Base-by-base conservation (phyloP, 768 basidiomycete species). In the Punctularia strigosozonata region DNA sequence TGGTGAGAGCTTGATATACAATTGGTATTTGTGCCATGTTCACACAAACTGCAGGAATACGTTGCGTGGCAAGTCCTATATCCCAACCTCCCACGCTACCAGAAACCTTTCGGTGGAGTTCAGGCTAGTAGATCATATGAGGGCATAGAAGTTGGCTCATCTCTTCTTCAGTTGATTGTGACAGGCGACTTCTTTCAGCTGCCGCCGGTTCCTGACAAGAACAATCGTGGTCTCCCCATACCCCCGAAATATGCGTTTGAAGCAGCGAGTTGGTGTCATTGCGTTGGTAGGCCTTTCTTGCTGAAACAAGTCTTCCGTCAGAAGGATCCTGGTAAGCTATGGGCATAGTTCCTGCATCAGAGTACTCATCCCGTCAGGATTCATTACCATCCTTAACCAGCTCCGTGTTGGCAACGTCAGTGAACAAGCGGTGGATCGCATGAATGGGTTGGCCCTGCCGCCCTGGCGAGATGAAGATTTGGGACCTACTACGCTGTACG, bases 181-280 rank as follows among this genome's bases (percentile, higher is more conserved):
- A 88, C 81, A 6, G 90, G 90, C 5, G 90, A 95, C 53, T 92
- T 92, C 56, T 91, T 76, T 53, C 89, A 95, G 56, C 66, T 95
- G 0, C 90, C 90, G 7, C 90, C 90, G 1, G 85, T 92, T 0
- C 64, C 71, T 10, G 63, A 61, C 24, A 57, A 67, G 46, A 50
- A 69, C 58, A 54, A 63, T 50, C 61, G n/a, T n/a, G n/a, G 73
- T 36, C 68, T 63, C 42, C 68, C 46, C 42, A 69, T 46, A 30
- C 68, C 8, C 63, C 76, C 23, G 60, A 65, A 5, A 5, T 92
- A 92, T 56, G 77, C 81, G 3, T 92, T 95, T 52, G 86, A 92
- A 39, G 80, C 89, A 1, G 46, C 67, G 13, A 62, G 67, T 14
- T 94, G 90, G 89, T 50, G 60, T 15, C 52, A 58, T 20, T 80